Evolutionary conservation across 768 basidiomycete species (phyloP).

Genomic region (Termitomyces sp.): DNA sequence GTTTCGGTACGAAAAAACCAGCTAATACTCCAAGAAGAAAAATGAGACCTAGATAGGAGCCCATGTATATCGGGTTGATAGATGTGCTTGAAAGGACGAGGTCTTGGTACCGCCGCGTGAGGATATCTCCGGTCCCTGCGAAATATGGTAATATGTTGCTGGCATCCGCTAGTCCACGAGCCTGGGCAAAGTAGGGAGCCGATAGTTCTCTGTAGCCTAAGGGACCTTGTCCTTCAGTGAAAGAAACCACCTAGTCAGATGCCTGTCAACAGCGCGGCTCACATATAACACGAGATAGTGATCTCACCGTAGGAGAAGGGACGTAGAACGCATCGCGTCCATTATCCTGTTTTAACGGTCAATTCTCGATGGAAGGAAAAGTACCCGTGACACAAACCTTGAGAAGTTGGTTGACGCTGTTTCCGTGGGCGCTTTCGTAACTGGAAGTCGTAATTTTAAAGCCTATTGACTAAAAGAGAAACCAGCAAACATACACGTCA

Average conservation of each 20-base stretch:
- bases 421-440: slow-evolving; percentile 28
- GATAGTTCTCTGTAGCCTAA: slow-evolving; percentile 34
- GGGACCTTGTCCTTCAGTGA: slow-evolving; percentile 30
- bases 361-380: background rate
- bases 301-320: slow-evolving; percentile 34
- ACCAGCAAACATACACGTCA: slow-evolving; percentile 16
- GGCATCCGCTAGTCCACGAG: slow-evolving; percentile 26
- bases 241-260: slow-evolving; percentile 27
- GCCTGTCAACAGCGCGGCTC: background rate
- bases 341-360: slow-evolving; percentile 24
- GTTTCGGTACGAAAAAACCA: slow-evolving; percentile 21
- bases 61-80: slow-evolving; percentile 19
- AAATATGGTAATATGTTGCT: slow-evolving; percentile 35
- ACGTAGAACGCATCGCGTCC: slow-evolving; percentile 33
- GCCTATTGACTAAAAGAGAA: background rate
- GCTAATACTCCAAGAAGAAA: slow-evolving; percentile 9
- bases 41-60: slow-evolving; percentile 18
- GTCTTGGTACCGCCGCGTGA: slow-evolving; percentile 33
- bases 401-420: slow-evolving; percentile 31
- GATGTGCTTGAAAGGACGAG: slow-evolving; percentile 15
- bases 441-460: slow-evolving; percentile 8
- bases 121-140: slow-evolving; percentile 25
- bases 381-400: slow-evolving; percentile 18
- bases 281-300: background rate
- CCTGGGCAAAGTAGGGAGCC: slow-evolving; percentile 20